phyloP scores from a whole-genome alignment of 2,329 filamentous ascomycete genomes.

The Trichoderma brevicompactum region DNA sequence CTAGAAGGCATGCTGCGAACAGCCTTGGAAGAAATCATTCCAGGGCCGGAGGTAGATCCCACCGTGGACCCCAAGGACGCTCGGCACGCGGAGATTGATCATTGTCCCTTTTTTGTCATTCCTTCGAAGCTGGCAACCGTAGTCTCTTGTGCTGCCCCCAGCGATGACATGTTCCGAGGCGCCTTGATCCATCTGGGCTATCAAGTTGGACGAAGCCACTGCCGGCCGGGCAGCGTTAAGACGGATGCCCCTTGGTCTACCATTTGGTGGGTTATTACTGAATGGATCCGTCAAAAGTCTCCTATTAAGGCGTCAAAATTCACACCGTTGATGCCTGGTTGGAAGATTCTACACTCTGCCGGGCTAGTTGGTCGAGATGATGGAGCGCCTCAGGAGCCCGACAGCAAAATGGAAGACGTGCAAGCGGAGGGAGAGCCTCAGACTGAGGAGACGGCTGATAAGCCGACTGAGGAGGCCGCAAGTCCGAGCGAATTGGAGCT shows the following conservation, averaged over 20 bases:
- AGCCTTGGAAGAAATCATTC: constrained; percentile 74
- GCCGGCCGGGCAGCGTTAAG: constrained; percentile 86
- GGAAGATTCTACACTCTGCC: constrained; percentile 62
- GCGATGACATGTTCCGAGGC: constrained; percentile 78
- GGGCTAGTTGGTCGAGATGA: constrained; percentile 44
- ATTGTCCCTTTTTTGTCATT: constrained; percentile 84
- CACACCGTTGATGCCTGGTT: constrained; percentile 71
- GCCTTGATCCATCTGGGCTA: constrained; percentile 83
- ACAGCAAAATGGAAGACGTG: constrained; percentile 49
- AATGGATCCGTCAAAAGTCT: constrained; percentile 82
- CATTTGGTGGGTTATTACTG: constrained; percentile 91
- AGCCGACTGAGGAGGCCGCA: constrained; percentile 33
- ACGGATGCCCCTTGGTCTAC: constrained; percentile 90
- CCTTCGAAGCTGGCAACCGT: constrained; percentile 75
- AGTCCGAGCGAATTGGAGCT: constrained; percentile 45
- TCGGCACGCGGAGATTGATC: constrained; percentile 69
- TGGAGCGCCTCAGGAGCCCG: constrained; percentile 33
- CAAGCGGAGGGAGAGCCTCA: constrained; percentile 33
- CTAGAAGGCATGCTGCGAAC: constrained; percentile 92
- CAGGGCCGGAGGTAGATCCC: constrained; percentile 43
- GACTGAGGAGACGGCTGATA: constrained; percentile 32
- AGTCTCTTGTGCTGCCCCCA: constrained; percentile 77
- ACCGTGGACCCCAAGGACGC: constrained; percentile 47
- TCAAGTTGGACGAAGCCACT: constrained; percentile 81
- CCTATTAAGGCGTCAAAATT: constrained; percentile 76